Evolutionary conservation across 148 eudicot genomes (phyloP), one percentile per base, ranked within the genome.

Genomic region (Oxyria digyna): DNA sequence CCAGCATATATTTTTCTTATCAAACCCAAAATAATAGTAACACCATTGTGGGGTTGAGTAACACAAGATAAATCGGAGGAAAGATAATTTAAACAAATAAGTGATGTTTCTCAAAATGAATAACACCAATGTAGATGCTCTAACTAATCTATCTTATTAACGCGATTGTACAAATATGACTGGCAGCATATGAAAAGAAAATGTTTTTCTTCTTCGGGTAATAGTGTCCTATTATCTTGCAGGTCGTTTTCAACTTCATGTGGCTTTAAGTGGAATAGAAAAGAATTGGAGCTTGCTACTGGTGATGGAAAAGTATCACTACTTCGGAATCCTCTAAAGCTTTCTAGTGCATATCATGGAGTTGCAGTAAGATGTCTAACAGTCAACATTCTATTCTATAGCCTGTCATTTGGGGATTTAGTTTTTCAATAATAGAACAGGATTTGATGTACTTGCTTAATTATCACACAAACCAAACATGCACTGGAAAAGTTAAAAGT

Each of bases 291-390:
- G 75, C 70, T 79, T 74, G 92, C 92, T 18, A 76, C 84, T 11
- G 92, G 92, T 24, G 67, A 73, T 76, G 80, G 73, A 67, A 75
- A 55, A 55, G 74, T 69, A 43, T 78, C 81, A 49, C 55, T 40
- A 67, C 75, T 87, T 71, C 78, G 69, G 43, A 87, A 87, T 76
- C 65, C 75, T 37, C 77, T 87, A 48, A 75, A 81, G 37, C 84
- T 87, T 63, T 57, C 6, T 59, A 87, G 92, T 74, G 87, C 87
- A 73, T 87, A 87, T 74, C 78, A 42, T 71, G 83, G 87, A 72
- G 78, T 87, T 76, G 80, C 74, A 67, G 92, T 87, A 83, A 83
- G 83, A 71, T 65, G 43, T 33, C 35, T 64, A 21, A n/a, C 17
- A 1, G 3, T 64, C 33, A 18, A 54, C 65, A 63, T 29, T 29